These are phyloP conservation scores for Wallacemonas rigidus DNA, from an alignment of 208 protist species.

Conservation along the genomic window DNA sequence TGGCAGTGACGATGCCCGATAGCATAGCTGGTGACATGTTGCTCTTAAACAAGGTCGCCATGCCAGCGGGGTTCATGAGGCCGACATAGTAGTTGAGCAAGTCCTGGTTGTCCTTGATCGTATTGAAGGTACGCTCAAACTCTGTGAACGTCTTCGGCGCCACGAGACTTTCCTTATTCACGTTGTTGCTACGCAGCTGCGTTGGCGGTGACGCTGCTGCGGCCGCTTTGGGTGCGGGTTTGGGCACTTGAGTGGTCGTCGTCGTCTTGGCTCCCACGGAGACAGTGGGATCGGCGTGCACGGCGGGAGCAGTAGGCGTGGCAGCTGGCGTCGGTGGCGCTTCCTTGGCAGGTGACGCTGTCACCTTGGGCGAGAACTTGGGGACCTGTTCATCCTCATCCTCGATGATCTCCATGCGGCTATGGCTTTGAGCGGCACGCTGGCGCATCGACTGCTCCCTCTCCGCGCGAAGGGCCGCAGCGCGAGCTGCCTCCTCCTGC, in stretches of 20 bases:
- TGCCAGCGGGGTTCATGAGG: constrained; percentile 50
- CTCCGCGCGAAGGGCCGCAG: constrained; percentile 36
- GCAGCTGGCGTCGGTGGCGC: background rate
- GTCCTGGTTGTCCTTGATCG: constrained; percentile 60
- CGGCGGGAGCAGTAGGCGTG: background rate
- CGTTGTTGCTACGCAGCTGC: background rate
- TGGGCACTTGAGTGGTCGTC: constrained; percentile 6
- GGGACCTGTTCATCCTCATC: constrained; percentile 27
- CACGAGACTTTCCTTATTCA: constrained; percentile 62
- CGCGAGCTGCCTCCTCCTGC: constrained; percentile 33
- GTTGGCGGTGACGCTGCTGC: constrained; percentile 8
- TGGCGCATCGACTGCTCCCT: constrained; percentile 29
- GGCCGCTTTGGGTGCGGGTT: constrained; percentile 6
- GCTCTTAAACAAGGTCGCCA: constrained; percentile 75
- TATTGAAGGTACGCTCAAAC: constrained; percentile 83
- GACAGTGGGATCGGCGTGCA: background rate
- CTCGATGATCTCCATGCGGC: constrained; percentile 78
- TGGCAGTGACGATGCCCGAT: constrained; percentile 50
- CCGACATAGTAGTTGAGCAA: constrained; percentile 69
- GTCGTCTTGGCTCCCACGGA: background rate
- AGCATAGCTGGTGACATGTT: constrained; percentile 89
- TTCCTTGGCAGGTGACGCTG: background rate
- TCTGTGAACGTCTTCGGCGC: constrained; percentile 83
- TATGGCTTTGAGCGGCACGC: constrained; percentile 27
- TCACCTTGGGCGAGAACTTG: background rate